phyloP scores from a whole-genome alignment of 768 basidiomycete genomes.

The Suillus cothurnatus region DNA sequence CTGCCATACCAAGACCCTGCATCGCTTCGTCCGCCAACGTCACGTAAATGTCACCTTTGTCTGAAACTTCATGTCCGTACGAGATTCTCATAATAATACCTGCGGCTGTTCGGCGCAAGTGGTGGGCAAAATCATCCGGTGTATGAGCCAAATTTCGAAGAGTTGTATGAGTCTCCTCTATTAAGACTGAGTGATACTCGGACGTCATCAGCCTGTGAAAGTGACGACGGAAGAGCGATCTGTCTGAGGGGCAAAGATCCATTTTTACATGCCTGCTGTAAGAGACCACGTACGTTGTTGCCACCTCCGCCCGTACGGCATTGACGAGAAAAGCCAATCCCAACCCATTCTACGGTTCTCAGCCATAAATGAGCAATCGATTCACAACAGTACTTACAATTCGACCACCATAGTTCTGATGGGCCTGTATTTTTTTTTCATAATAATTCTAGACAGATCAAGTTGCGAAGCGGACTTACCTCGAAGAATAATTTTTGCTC shows the following conservation, averaged over 20 bases:
- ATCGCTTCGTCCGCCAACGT: slow-evolving; percentile 42
- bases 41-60: slow-evolving; percentile 42
- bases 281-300: slow-evolving; percentile 22
- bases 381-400: slow-evolving; percentile 33
- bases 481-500: slow-evolving; percentile 46
- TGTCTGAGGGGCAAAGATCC: slow-evolving; percentile 17
- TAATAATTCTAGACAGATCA: background rate
- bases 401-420: slow-evolving; percentile 44
- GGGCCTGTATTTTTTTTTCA: slow-evolving; percentile 31
- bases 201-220: slow-evolving; percentile 33
- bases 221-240: slow-evolving; percentile 40
- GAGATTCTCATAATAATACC: slow-evolving; percentile 43
- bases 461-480: slow-evolving; percentile 13
- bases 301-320: slow-evolving; percentile 40
- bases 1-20: slow-evolving; percentile 37
- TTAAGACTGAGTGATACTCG: slow-evolving; percentile 28
- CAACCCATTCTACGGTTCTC: slow-evolving; percentile 43
- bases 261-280: background rate
- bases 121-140: slow-evolving; percentile 40
- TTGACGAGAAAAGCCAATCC: slow-evolving; percentile 48
- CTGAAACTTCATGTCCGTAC: slow-evolving; percentile 42
- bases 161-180: slow-evolving; percentile 39
- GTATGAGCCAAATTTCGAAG: slow-evolving; percentile 38
- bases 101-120: slow-evolving; percentile 40
- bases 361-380: background rate